Conservation (phyloP, 2,329 filamentous ascomycete genomes). For the Aureobasidium uvarum region DNA sequence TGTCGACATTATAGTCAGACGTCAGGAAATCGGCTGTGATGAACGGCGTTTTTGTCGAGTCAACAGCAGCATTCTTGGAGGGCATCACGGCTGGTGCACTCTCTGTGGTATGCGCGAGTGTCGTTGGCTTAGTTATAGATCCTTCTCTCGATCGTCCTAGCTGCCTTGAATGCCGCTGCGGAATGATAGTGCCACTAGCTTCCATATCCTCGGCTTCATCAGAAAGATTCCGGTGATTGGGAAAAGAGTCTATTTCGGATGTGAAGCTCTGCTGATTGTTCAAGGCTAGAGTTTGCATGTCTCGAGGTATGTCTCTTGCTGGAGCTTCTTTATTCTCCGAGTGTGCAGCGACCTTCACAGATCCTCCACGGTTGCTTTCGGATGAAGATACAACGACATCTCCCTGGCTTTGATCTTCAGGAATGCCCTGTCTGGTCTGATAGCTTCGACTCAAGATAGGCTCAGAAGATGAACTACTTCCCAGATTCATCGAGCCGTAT, state of each 20-base stretch:
- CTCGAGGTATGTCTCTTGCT: constrained; percentile 35
- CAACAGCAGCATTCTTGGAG: neutral
- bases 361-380: neutral
- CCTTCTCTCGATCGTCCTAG: constrained; percentile 4
- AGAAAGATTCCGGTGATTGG: constrained; percentile 26
- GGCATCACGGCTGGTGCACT: constrained; percentile 28
- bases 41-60: constrained; percentile 33
- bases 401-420: neutral
- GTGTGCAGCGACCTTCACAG: neutral
- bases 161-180: constrained; percentile 32
- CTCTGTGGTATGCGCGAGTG: constrained; percentile 30
- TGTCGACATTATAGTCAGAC: constrained; percentile 36
- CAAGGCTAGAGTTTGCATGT: constrained; percentile 42
- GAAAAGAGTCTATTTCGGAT: constrained; percentile 28
- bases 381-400: constrained; percentile 1
- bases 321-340: constrained; percentile 9
- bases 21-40: constrained; percentile 41
- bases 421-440: neutral
- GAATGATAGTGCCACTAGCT: constrained; percentile 45
- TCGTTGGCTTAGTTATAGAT: constrained; percentile 16
- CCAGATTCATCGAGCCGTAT: constrained; percentile 22
- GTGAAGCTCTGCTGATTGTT: constrained; percentile 41
- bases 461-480: constrained; percentile 26
- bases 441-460: constrained; percentile 8
- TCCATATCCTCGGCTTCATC: constrained; percentile 40